Evolutionary conservation across 2,329 filamentous ascomycete genomes (phyloP), one percentile per base, ranked within the genome.

Genomic region (Arthroderma sp.): DNA sequence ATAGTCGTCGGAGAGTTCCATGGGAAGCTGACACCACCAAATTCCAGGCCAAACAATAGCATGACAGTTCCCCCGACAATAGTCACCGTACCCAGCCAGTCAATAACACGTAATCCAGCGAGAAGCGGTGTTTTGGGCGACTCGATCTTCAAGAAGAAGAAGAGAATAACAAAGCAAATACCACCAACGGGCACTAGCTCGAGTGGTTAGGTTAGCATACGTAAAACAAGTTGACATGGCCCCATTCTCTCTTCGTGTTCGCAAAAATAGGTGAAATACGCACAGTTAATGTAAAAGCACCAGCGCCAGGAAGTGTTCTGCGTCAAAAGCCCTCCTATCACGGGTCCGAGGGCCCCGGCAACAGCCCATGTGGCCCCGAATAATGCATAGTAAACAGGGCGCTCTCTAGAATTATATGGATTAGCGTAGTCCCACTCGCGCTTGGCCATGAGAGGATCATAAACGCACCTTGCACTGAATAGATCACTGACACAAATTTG

Each of bases 41-140:
- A 88, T 66, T 94, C 86, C 9, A 95, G 80, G 0, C 89, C 91
- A 43, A 95, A 82, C 2, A 95, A 81, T 62, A 95, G 77, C 87
- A 95, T 91, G 19, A 94, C 76, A 0, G 87, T 91, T 19, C 85
- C 88, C 43, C 86, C 86, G 23, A 91, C 79, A 67, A 94, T 81
- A 31, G 78, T 73, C 25, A 84, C 63, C 0, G 77, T 78, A n/a
- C 82, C 82, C 8, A 80, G 63, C 82, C 82, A 85, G 68, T 85
- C 82, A 60, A 85, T 81, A 4, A 79, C 77, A 61, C 79, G 79
- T 41, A 85, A 66, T 5, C 82, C 82, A 17, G 77, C 75, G 41
- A 76, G 59, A 4, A 85, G 68, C 0, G 80, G 79, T 0, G 82
- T 84, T 61, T 76, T 80, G 11, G 81, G 81, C 0, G 79, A 82